Percentiles rank a stretch among this genome's conserved stretches.
These are phyloP conservation scores for Beauveria sp. DNA, from an alignment of 2,329 filamentous ascomycete species.

Conservation along the genomic window DNA sequence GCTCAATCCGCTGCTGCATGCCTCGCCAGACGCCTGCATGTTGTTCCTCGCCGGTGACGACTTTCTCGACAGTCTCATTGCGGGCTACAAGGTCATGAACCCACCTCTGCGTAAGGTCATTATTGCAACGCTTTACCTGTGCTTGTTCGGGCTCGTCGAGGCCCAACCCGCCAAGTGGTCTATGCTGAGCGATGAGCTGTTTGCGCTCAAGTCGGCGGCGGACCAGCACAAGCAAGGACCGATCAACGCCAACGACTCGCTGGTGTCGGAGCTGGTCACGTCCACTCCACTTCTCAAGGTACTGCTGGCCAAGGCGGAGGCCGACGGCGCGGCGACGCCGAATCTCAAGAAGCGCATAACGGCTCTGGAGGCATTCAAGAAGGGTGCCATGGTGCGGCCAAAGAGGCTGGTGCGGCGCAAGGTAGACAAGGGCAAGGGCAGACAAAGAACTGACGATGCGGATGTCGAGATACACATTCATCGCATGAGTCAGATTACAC, in stretches of 20 bases:
- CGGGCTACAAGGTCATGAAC: conserved; percentile 57
- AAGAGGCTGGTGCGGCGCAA: conserved; percentile 45
- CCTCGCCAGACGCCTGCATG: conserved; percentile 47
- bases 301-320: conserved; percentile 46
- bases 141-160: conserved; percentile 62
- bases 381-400: conserved; percentile 43
- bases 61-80: conserved; percentile 69
- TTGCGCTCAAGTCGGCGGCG: conserved; percentile 65
- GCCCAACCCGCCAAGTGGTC: conserved; percentile 62
- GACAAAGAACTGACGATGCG: conserved; percentile 29
- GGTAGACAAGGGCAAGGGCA: conserved; percentile 59
- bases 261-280: conserved; percentile 77
- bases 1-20: conserved; percentile 57
- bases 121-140: conserved; percentile 67
- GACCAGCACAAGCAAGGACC: conserved; percentile 53
- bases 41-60: conserved; percentile 79
- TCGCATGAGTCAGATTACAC: conserved; percentile 73
- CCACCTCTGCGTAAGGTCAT: conserved; percentile 58
- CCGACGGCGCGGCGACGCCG: conserved; percentile 39
- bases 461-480: conserved; percentile 61
- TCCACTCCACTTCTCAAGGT: conserved; percentile 67
- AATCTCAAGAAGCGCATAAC: conserved; percentile 54
- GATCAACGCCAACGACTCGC: conserved; percentile 53
- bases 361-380: conserved; percentile 52
- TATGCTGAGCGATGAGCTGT: conserved; percentile 74